Percentiles rank a stretch among this genome's conserved stretches.
Conservation (phyloP, 164 flowering plant species). For the Vitis rotundifolia region DNA sequence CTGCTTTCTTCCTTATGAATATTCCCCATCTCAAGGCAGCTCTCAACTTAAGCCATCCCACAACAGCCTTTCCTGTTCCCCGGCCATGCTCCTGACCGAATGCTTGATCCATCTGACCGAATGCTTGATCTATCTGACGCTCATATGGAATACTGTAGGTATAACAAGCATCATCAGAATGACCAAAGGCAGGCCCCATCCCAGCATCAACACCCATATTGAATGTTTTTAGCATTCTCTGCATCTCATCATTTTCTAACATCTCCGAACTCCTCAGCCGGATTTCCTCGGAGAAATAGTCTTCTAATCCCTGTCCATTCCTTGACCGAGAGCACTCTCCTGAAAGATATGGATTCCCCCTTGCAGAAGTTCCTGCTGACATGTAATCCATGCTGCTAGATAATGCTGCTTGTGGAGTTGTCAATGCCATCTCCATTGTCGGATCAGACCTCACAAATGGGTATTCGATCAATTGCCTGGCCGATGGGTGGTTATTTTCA, state of each 20-base stretch:
- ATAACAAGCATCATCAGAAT: conserved; percentile 34
- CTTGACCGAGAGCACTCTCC: conserved; percentile 39
- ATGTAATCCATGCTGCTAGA: conserved; percentile 22
- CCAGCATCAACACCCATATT: conserved; percentile 26
- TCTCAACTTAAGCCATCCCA: conserved; percentile 65
- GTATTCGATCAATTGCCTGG: conserved; percentile 36
- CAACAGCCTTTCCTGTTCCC: conserved; percentile 53
- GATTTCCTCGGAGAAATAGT: conserved; percentile 41
- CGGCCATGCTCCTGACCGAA: conserved; percentile 14
- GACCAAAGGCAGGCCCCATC: conserved; percentile 27
- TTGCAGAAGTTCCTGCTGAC: conserved; percentile 19
- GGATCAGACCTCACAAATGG: conserved; percentile 31
- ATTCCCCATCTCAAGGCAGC: conserved; percentile 64
- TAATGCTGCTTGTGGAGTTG: conserved; percentile 25
- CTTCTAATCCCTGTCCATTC: conserved; percentile 35
- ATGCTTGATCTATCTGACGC: conserved; percentile 20
- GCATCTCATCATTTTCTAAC: conserved; percentile 58
- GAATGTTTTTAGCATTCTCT: conserved; percentile 40
- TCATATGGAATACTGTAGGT: conserved; percentile 28
- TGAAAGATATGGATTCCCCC: conserved; percentile 14
- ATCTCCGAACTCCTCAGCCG: conserved; percentile 52
- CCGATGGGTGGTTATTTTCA: conserved; percentile 13
- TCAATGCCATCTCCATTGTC: conserved; percentile 12
- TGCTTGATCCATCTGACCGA: not conserved
- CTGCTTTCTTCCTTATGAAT: conserved; percentile 54